Evolutionary conservation across 176 grass and related monocot species (phyloP), one percentile per base, ranked within the genome.

Genomic region (Musa troglodytarum): DNA sequence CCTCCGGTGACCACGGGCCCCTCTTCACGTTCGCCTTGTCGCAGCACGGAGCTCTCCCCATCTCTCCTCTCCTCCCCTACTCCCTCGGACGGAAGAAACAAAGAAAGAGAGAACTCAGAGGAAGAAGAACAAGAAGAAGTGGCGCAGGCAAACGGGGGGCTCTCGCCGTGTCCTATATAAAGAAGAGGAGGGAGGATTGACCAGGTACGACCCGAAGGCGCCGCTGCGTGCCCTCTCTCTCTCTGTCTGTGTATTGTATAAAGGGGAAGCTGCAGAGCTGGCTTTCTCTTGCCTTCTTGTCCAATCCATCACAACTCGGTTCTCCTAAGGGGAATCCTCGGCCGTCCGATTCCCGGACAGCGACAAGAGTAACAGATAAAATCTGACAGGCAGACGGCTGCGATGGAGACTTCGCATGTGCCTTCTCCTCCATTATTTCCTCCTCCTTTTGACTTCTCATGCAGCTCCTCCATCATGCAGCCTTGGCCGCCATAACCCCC

Each of bases 41-140:
- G 70, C 92, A 96, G 86, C 92, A 96, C 82, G 92, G 92, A 64
- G 92, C 84, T 62, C 92, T 89, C 50, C 92, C 92, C 92, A 96
- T 96, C 25, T 4, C 17, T 23, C 11, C 20, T 20, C 49, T 14
- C 19, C 34, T 52, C 69, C 14, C 64, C 64, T 65, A 7, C 13
- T n/a, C 57, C 34, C 34, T 43, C 34, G 6, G 4, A 43, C 6
- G 34, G 34, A 43, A 4, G 34, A 43, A 43, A 43, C 34, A 43
- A 43, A 43, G 34, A 43, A 43, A 5, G 34, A 43, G 34, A 43
- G 34, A 43, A 43, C 54, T 16, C 54, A 57, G 17, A 57, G 17
- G 54, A 57, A 57, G 3, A 57, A 57, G 11, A 57, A 17, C 54
- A 57, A 57, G 54, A 16, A 24, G 50, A 53, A 13, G 26, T 11